Conservation (phyloP, 2,329 filamentous ascomycete genomes). For the Metarhizium album region DNA sequence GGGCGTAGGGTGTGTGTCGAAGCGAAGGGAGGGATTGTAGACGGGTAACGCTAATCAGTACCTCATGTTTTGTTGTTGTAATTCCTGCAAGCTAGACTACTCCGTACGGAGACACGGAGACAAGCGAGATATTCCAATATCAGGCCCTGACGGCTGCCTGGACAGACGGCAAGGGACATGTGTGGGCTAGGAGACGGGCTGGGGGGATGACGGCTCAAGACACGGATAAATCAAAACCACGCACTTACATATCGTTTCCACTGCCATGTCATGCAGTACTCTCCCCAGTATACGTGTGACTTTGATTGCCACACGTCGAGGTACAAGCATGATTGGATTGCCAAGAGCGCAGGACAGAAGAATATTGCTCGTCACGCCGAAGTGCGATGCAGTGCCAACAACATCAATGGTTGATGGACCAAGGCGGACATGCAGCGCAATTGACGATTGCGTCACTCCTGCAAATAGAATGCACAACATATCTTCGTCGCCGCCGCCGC, state of each 20-base stretch:
- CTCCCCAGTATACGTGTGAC: background rate
- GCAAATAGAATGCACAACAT: background rate
- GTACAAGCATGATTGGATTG: background rate
- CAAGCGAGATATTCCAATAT: background rate
- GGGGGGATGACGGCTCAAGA: background rate
- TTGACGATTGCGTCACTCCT: background rate
- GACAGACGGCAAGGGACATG: slow-evolving; percentile 3
- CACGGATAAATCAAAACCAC: background rate
- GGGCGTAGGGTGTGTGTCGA: background rate
- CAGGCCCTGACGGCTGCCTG: slow-evolving; percentile 2
- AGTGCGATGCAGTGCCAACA: background rate
- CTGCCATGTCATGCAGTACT: background rate
- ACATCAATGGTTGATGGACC: background rate
- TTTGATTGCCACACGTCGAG: background rate
- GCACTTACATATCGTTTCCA: background rate
- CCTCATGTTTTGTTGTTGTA: slow-evolving; percentile 17
- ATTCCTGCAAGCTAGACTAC: slow-evolving; percentile 24
- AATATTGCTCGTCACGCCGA: background rate
- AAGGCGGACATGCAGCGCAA: background rate
- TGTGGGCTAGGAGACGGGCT: slow-evolving; percentile 3
- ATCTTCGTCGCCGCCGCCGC: background rate
- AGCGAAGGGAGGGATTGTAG: slow-evolving; percentile 7
- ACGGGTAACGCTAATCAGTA: slow-evolving; percentile 11
- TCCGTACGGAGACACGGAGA: too few relatives aligned
- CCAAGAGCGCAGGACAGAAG: background rate